Base-by-base conservation (phyloP, 2,329 filamentous ascomycete genomes). In the Fusarium siculi region DNA sequence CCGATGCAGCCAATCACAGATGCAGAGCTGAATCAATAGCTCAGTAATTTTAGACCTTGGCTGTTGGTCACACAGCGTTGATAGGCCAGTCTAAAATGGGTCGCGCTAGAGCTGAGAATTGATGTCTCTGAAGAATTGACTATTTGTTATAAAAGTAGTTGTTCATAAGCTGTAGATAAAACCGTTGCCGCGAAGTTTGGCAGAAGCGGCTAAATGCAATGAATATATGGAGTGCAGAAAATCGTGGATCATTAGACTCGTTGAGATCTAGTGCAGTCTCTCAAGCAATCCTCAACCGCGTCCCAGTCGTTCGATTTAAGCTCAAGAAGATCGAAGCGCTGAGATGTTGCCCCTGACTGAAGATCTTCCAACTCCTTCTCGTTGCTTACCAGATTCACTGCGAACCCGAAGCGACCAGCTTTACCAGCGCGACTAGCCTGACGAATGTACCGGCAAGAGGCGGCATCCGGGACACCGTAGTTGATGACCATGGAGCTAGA, bases 1-100 rank as follows among this genome's bases (percentile, higher is more conserved):
- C 53, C 59, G 52, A 14, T 9, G 16, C 34, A n/a, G 23, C 66
- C 66, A 70, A 70, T 70, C 23, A 70, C 21, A 8, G 42, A 7
- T 5, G 21, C 5, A 8, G 10, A 25, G 8, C 23, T 50, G 37
- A 32, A 16, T 49, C 34, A 28, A 34, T 37, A 49, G 36, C 37
- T 36, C 30, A 43, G 12, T 37, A 39, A 44, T 37, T 37, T 30
- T 36, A 10, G 30, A 16, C 34, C 10, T 61, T 61, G 18, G 49
- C 11, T 16, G 23, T 30, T 43, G n/a, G 37, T 19, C 3, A 15
- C 23, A 30, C 15, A 30, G 23, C 37, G 16, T 19, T 61, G 16
- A 55, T 61, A 61, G 58, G 58, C 16, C 15, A 55, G 30, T 36
- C 16, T n/a, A 36, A 19, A 34, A 28, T 42, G 47, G 44, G 25